Conservation (phyloP, 2,329 filamentous ascomycete species). For the Beauveria scarabaeidicola region DNA sequence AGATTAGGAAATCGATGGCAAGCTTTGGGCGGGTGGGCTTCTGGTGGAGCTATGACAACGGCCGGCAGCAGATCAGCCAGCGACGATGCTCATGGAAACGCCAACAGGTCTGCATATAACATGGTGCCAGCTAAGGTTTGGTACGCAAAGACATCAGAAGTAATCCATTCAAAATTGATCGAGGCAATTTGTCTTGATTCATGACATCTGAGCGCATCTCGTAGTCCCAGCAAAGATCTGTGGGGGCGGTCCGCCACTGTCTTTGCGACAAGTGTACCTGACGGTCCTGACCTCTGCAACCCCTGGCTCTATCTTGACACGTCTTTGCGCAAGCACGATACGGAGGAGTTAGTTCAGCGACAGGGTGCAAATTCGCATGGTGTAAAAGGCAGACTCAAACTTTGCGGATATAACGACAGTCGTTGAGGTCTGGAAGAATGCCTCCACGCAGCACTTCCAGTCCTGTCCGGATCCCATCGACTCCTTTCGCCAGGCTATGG, state of each 20-base stretch:
- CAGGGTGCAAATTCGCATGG: background rate
- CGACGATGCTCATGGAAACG: background rate
- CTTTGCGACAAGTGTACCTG: background rate
- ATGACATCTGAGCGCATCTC: background rate
- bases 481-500: conserved; percentile 36
- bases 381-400: background rate
- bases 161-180: too few relatives aligned
- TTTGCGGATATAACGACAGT: background rate
- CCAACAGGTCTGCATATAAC: background rate
- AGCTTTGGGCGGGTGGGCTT: background rate
- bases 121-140: background rate
- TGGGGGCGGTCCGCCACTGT: conserved; percentile 2
- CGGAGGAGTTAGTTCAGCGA: background rate
- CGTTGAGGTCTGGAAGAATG: conserved; percentile 14
- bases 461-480: conserved; percentile 17
- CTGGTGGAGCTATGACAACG: background rate
- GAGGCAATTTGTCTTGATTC: background rate
- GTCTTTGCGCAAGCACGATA: background rate
- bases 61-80: background rate
- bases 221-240: background rate
- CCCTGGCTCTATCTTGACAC: background rate
- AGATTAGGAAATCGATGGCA: background rate
- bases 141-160: background rate
- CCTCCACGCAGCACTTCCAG: conserved; percentile 16
- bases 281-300: background rate